Base-by-base conservation (phyloP, 2,329 filamentous ascomycete species). In the Hirsutella rhossiliensis region DNA sequence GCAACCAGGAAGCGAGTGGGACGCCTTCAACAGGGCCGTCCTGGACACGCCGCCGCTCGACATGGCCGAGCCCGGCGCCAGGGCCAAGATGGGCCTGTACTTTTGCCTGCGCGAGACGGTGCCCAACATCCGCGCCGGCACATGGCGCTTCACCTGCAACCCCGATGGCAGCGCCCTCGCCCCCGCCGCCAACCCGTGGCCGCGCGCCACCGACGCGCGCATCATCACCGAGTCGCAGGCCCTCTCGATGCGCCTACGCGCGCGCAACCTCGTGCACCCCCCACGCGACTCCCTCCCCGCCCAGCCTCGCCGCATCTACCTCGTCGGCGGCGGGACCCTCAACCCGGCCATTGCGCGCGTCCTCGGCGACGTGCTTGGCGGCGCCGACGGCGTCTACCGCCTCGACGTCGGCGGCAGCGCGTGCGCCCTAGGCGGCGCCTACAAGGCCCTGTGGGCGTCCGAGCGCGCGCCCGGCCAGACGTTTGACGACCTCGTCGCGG, bases 81-180 rank as follows among this genome's bases (percentile, higher is more conserved):
- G 70, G n/a, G 83, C 87, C 62, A 88, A 88, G 61, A 68, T 97
- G 28, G 92, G 87, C 1, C 76, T 97, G n/a, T 97, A 89, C 72
- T 98, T 97, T 63, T 86, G 87, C 15, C 80, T 92, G 2, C 89
- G 87, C 2, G 92, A 98, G 66, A 96, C 95, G 58, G 90, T 98
- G 5, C 92, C 92, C 42, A 95, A 95, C 60, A 77, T 96, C 47
- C 78, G 72, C 44, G 78, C 84, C 1, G 90, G 92, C 42, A 89
- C 84, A 40, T 97, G 87, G 85, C 82, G 88, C 40, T 95, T 84
- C 69, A 78, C 74, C 18, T 75, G 73, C 46, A 60, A 70, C 43
- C 62, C 78, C 15, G 71, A 77, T 53, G 76, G 77, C 50, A 68
- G 69, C 34, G 69, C 67, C 30, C 65, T 79, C 1, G 52, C 67